Base-by-base conservation (phyloP, 2,329 filamentous ascomycete genomes). In the Alternaria metachromatica region DNA sequence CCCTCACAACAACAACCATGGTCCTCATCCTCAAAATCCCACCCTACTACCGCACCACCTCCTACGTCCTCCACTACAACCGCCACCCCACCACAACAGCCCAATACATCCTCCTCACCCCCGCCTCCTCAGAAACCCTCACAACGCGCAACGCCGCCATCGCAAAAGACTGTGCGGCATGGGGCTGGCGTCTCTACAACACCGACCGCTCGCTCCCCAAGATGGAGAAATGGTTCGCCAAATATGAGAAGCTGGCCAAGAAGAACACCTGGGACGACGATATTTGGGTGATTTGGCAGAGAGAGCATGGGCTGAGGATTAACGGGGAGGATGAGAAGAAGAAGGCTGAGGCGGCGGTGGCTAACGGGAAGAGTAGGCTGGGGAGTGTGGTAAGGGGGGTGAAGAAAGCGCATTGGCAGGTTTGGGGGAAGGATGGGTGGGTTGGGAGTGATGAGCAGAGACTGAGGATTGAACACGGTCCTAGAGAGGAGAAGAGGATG, bases 211-310 rank as follows among this genome's bases (percentile, higher is more conserved):
- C 48, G 2, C 12, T 18, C 4, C 30, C 44, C n/a, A 30, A 15
- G 12, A 56, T 48, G 25, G 12, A n/a, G 3, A 21, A 44, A 2
- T 64, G 62, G 62, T 55, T 50, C 20, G 21, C 20, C 0, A 18
- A 25, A 11, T 64, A 64, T 4, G 6, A 50, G 11, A 12, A 25
- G 4, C 37, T 30, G 23, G 49, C 48, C 2, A 44, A 12, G 13
- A 18, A 45, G 5, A 43, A 41, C 5, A 18, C 26, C 3, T 64
- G 62, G 58, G 33, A 62, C 0, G 44, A 55, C 1, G 62, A 62
- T 37, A 15, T 62, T 2, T 64, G 62, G 62, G 28, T 26, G 0
- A 62, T 64, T 4, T 64, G 58, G 58, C 58, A 64, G 49, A 21
- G 58, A 5, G 58, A 64, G 20, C 44, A 51, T 25, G 54, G 54